These are phyloP conservation scores for Neurospora sp. DNA, from an alignment of 495 filamentous ascomycete species.

Conservation along the genomic window DNA sequence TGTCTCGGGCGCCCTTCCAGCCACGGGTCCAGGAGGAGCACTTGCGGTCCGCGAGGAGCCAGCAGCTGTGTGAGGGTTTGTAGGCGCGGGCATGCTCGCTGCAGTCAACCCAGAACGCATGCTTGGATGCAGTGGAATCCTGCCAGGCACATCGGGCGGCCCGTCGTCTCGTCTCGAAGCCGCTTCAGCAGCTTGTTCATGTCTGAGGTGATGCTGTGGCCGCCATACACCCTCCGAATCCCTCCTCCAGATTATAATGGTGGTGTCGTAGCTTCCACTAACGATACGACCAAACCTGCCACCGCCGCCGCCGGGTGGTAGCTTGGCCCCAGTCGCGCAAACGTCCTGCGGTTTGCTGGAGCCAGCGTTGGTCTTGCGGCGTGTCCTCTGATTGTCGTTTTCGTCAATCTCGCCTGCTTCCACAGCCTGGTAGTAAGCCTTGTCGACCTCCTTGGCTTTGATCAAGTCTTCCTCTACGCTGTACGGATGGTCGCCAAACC, in stretches of 20 bases:
- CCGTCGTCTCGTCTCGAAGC: slow-evolving; percentile 16
- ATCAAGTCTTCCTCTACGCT: slow-evolving; percentile 59
- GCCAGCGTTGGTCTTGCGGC: slow-evolving; percentile 60
- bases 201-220: slow-evolving; percentile 57
- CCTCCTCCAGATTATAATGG: slow-evolving; percentile 86
- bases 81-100: not conserved
- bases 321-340: slow-evolving; percentile 63
- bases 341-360: slow-evolving; percentile 67
- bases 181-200: slow-evolving; percentile 46
- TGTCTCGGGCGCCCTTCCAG: not conserved
- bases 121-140: slow-evolving; percentile 12
- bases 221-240: slow-evolving; percentile 75
- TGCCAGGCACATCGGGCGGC: not conserved
- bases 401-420: slow-evolving; percentile 45
- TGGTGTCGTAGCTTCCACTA: slow-evolving; percentile 91
- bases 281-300: slow-evolving; percentile 81
- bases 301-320: slow-evolving; percentile 83
- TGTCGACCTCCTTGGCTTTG: slow-evolving; percentile 64
- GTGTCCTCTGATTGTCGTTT: slow-evolving; percentile 13
- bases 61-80: not conserved
- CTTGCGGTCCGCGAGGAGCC: slow-evolving; percentile 1
- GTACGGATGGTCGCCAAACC: slow-evolving; percentile 80
- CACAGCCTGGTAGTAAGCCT: slow-evolving; percentile 59
- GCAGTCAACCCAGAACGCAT: slow-evolving; percentile 2
- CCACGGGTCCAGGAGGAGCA: not conserved